A percentile compares a stretch with the other conserved stretches of the same genome.
Conservation (phyloP, 2,329 filamentous ascomycete species). For the Exophiala oligosperma region DNA sequence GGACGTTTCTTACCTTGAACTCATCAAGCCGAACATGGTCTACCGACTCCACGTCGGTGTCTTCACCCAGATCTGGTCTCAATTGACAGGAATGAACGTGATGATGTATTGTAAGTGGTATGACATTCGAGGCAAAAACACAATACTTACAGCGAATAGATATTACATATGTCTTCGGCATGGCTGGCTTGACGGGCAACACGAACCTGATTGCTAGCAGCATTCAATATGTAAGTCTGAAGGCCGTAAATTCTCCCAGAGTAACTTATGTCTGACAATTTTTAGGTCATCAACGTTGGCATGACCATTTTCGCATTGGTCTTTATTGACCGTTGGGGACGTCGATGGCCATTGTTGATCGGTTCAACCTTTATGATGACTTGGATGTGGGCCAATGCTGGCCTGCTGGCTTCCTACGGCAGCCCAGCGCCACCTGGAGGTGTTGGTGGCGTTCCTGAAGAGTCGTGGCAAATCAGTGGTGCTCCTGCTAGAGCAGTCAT, state of each 20-base stretch:
- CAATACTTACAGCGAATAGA: constrained; percentile 32
- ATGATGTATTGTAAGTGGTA: constrained; percentile 52
- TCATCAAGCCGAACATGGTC: constrained; percentile 72
- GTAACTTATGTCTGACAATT: too few relatives aligned
- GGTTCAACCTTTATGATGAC: constrained; percentile 64
- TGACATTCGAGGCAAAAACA: not conserved
- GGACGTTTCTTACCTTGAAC: constrained; percentile 69
- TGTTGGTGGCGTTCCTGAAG: constrained; percentile 35
- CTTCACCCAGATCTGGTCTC: constrained; percentile 74
- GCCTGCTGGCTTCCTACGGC: constrained; percentile 42
- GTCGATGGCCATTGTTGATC: constrained; percentile 65
- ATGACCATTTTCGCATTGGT: constrained; percentile 76
- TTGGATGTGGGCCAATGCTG: constrained; percentile 46
- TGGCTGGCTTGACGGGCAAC: constrained; percentile 65
- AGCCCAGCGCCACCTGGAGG: constrained; percentile 40
- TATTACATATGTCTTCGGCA: constrained; percentile 52
- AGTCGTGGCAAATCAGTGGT: constrained; percentile 40
- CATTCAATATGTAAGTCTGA: constrained; percentile 59
- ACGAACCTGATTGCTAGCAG: constrained; percentile 64
- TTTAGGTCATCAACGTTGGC: constrained; percentile 67
- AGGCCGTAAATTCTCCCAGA: not conserved
- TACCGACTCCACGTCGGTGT: constrained; percentile 71
- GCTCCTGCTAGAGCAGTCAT: constrained; percentile 63
- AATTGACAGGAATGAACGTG: constrained; percentile 65
- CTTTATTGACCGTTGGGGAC: constrained; percentile 74